Evolutionary conservation across 1,139 yeast species (phyloP).

Genomic region (Torulaspora pretoriensis): DNA sequence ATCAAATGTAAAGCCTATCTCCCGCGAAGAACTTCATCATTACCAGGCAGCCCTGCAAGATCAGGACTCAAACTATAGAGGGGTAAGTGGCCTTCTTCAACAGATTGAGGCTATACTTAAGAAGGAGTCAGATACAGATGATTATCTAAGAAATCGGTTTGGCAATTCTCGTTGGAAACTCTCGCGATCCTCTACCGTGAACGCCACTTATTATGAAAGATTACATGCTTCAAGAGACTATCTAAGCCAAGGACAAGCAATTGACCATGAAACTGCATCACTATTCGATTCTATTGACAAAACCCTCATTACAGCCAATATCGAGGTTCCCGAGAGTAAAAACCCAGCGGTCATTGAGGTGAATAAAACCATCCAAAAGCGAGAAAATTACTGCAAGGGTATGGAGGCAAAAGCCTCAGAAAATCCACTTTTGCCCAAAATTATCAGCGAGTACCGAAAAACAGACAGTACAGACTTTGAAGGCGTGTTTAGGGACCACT

Average conservation of each 20-base stretch:
- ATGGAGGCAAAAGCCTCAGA: conserved; percentile 47
- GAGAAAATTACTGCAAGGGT: conserved; percentile 40
- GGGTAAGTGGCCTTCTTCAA: conserved; percentile 25
- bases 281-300: conserved; percentile 33
- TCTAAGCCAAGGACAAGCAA: conserved; percentile 53
- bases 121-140: conserved; percentile 56
- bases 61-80: conserved; percentile 13
- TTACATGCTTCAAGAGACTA: conserved; percentile 47
- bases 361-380: conserved; percentile 23
- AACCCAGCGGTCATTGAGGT: conserved; percentile 27
- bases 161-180: conserved; percentile 53
- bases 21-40: conserved; percentile 18
- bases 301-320: conserved; percentile 31
- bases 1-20: conserved; percentile 9
- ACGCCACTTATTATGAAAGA: conserved; percentile 39
- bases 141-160: conserved; percentile 43
- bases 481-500: conserved; percentile 39
- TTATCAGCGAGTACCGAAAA: conserved; percentile 46
- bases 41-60: conserved; percentile 18
- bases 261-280: conserved; percentile 46
- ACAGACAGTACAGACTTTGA: conserved; percentile 36
- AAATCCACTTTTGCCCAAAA: conserved; percentile 48
- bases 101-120: conserved; percentile 48
- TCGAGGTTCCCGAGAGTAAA: conserved; percentile 24
- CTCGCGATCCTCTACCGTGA: conserved; percentile 41